Percentiles rank a stretch among this genome's conserved stretches.
These are phyloP conservation scores for Fusarium vanettenii DNA, from an alignment of 2,329 filamentous ascomycete species.

Conservation along the genomic window DNA sequence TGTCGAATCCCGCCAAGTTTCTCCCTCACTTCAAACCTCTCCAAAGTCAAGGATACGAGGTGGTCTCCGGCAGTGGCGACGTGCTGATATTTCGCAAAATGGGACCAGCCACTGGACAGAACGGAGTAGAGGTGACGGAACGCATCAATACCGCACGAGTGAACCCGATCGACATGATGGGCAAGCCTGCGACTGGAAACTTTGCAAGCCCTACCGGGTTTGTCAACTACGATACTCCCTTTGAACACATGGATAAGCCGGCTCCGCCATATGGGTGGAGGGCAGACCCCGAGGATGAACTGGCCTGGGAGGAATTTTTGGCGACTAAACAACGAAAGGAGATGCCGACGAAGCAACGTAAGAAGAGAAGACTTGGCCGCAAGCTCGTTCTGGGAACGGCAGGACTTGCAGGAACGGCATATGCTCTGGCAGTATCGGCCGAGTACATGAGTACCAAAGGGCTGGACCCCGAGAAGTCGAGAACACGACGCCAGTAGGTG, in stretches of 20 bases:
- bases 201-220: constrained; percentile 75
- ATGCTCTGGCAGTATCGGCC: constrained; percentile 67
- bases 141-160: constrained; percentile 39
- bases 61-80: constrained; percentile 71
- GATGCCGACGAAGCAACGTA: constrained; percentile 44
- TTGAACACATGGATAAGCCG: constrained; percentile 44
- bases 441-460: constrained; percentile 67
- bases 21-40: constrained; percentile 71
- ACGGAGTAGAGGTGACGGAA: neutral
- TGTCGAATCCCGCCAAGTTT: constrained; percentile 74
- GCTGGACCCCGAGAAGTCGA: constrained; percentile 38
- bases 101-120: constrained; percentile 39
- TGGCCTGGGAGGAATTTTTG: constrained; percentile 58
- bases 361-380: constrained; percentile 57
- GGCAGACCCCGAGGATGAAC: constrained; percentile 59
- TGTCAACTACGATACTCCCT: constrained; percentile 67
- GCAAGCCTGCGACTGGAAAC: constrained; percentile 61
- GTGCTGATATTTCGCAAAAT: constrained; percentile 76
- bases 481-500: constrained; percentile 3
- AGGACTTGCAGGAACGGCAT: constrained; percentile 66
- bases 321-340: constrained; percentile 49
- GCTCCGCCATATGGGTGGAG: constrained; percentile 52
- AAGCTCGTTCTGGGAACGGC: constrained; percentile 65
- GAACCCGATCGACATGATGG: constrained; percentile 71
- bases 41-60: constrained; percentile 72